Percentiles rank a stretch among this genome's conserved stretches.
Evolutionary conservation across 805 yeast species (phyloP).

Genomic region (Metschnikowia dekortorum): DNA sequence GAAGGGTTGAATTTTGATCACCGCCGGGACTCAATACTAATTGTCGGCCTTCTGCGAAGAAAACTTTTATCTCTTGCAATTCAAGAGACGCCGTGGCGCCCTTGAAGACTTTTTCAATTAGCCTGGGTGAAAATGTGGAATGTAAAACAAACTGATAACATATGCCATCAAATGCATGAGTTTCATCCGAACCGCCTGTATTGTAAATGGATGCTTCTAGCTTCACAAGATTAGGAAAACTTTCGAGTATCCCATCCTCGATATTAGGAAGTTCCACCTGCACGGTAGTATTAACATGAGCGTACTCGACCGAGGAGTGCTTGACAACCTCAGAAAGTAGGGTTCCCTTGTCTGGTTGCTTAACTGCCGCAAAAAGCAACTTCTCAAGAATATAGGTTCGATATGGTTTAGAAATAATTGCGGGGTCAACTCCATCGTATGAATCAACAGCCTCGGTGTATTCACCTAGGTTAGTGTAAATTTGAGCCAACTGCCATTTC

Average conservation of each 20-base stretch:
- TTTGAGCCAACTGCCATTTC: slow-evolving; percentile 51
- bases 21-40: slow-evolving; percentile 3
- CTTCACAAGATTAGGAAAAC: slow-evolving; percentile 5
- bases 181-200: slow-evolving; percentile 8
- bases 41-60: neutral
- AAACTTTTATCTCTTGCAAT: neutral
- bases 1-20: slow-evolving; percentile 1
- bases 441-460: slow-evolving; percentile 4
- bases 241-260: neutral
- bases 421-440: neutral
- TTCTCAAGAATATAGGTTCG: neutral
- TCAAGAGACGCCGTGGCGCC: neutral
- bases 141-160: slow-evolving; percentile 12
- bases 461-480: slow-evolving; percentile 22
- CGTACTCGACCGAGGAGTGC: neutral
- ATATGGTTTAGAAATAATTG: neutral
- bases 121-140: neutral
- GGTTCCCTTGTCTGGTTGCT: neutral
- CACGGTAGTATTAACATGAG: neutral
- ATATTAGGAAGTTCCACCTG: neutral
- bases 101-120: neutral
- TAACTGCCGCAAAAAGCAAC: neutral
- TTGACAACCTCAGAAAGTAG: neutral
- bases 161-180: slow-evolving; percentile 17
- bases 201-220: slow-evolving; percentile 17